Conservation (phyloP, 805 yeast species). For the Kuraishia capsulata region DNA sequence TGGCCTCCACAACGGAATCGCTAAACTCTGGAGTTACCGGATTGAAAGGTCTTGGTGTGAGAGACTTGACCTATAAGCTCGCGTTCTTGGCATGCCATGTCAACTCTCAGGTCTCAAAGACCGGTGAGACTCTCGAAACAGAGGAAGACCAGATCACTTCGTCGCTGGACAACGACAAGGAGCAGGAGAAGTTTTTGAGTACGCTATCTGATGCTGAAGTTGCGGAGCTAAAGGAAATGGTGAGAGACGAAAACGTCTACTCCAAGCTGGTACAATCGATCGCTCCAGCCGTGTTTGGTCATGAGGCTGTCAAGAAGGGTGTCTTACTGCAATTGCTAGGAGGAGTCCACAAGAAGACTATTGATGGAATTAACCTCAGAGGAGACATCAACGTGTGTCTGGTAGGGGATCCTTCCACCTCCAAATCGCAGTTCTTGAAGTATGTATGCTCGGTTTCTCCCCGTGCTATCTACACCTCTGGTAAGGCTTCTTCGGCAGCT, state of each 20-base stretch:
- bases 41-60: slow-evolving; percentile 79
- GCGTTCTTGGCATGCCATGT: slow-evolving; percentile 93
- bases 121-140: slow-evolving; percentile 14
- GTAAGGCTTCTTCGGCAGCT: slow-evolving; percentile 97
- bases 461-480: slow-evolving; percentile 92
- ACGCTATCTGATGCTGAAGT: slow-evolving; percentile 76
- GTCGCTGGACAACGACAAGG: slow-evolving; percentile 43
- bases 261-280: slow-evolving; percentile 77
- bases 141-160: slow-evolving; percentile 5
- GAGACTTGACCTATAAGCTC: slow-evolving; percentile 86
- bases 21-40: slow-evolving; percentile 84
- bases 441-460: slow-evolving; percentile 90
- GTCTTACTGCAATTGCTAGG: slow-evolving; percentile 80
- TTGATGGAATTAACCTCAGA: slow-evolving; percentile 89
- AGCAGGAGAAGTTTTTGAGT: slow-evolving; percentile 73
- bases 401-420: slow-evolving; percentile 97
- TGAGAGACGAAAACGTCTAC: slow-evolving; percentile 78
- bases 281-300: slow-evolving; percentile 96
- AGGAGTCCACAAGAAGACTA: slow-evolving; percentile 90
- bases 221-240: slow-evolving; percentile 81
- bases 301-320: slow-evolving; percentile 90
- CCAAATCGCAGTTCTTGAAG: slow-evolving; percentile 91
- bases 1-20: slow-evolving; percentile 50
- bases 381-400: slow-evolving; percentile 96
- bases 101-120: slow-evolving; percentile 40